Percentiles rank a stretch among this genome's conserved stretches.
phyloP scores from a whole-genome alignment of 768 basidiomycete genomes.

The Tephrocybe rancida region DNA sequence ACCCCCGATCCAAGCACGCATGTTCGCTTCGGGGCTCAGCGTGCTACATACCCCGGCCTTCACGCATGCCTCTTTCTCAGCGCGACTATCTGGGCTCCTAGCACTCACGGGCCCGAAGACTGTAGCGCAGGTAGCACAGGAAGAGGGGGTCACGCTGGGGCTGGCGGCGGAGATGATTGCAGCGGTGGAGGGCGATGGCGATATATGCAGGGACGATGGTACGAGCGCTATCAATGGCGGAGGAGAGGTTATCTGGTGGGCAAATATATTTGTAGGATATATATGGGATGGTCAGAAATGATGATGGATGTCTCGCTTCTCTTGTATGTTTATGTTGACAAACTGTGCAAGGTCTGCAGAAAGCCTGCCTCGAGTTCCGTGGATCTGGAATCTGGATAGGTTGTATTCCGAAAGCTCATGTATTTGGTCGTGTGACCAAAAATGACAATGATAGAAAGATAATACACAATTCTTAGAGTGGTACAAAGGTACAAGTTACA shows the following conservation, averaged over 20 bases:
- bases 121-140: slow-evolving; percentile 69
- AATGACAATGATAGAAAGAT: too few relatives aligned
- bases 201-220: slow-evolving; percentile 77
- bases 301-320: not conserved
- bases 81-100: slow-evolving; percentile 62
- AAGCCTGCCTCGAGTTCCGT: too few relatives aligned
- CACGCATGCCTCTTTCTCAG: slow-evolving; percentile 65
- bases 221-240: slow-evolving; percentile 39
- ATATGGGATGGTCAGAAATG: slow-evolving; percentile 69
- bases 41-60: slow-evolving; percentile 87
- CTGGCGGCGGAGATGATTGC: slow-evolving; percentile 79
- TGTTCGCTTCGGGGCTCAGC: slow-evolving; percentile 72
- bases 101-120: slow-evolving; percentile 53
- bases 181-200: slow-evolving; percentile 70
- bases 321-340: too few relatives aligned
- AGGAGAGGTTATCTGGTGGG: slow-evolving; percentile 73
- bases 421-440: too few relatives aligned
- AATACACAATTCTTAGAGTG: too few relatives aligned
- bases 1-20: slow-evolving; percentile 68
- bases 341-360: too few relatives aligned
- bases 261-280: slow-evolving; percentile 67
- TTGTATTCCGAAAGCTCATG: too few relatives aligned
- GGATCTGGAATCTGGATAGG: too few relatives aligned
- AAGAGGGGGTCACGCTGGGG: slow-evolving; percentile 73
- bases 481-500: too few relatives aligned